Percentiles rank a stretch among this genome's conserved stretches.
phyloP scores from a whole-genome alignment of 108 stramenopile genomes.

The Nitzschia palea region DNA sequence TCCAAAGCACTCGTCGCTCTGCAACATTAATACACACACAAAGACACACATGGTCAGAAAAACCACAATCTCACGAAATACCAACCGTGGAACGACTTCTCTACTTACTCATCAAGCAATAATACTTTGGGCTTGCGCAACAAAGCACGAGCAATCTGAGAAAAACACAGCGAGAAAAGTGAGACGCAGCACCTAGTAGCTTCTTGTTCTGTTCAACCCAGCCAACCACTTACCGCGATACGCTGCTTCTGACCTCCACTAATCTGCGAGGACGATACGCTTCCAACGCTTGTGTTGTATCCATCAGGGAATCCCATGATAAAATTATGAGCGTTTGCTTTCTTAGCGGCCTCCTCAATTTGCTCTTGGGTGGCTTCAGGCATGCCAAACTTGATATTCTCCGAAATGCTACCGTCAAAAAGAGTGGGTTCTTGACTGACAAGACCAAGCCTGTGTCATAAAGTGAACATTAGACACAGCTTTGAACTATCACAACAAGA shows the following conservation, averaged over 20 bases:
- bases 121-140: slow-evolving; percentile 65
- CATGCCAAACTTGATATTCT: slow-evolving; percentile 79
- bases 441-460: slow-evolving; percentile 29
- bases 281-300: slow-evolving; percentile 46
- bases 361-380: slow-evolving; percentile 35
- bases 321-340: slow-evolving; percentile 76
- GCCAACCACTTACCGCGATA: slow-evolving; percentile 49
- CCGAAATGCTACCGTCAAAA: slow-evolving; percentile 64
- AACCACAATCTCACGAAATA: no score
- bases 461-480: slow-evolving; percentile 24
- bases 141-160: slow-evolving; percentile 81
- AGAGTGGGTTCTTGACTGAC: slow-evolving; percentile 66
- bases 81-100: no score
- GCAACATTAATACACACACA: not conserved
- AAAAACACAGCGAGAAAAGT: not conserved
- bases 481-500: not conserved
- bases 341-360: slow-evolving; percentile 63
- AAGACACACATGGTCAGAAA: not conserved
- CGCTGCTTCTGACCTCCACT: slow-evolving; percentile 62
- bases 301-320: slow-evolving; percentile 51
- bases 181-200: slow-evolving; percentile 29
- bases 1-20: slow-evolving; percentile 66
- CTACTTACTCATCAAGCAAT: slow-evolving; percentile 58
- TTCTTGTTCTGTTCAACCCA: not conserved
- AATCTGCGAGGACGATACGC: slow-evolving; percentile 12